These are phyloP conservation scores for Xylaria sp. DNA, from an alignment of 2,329 filamentous ascomycete genomes.

Conservation along the genomic window DNA sequence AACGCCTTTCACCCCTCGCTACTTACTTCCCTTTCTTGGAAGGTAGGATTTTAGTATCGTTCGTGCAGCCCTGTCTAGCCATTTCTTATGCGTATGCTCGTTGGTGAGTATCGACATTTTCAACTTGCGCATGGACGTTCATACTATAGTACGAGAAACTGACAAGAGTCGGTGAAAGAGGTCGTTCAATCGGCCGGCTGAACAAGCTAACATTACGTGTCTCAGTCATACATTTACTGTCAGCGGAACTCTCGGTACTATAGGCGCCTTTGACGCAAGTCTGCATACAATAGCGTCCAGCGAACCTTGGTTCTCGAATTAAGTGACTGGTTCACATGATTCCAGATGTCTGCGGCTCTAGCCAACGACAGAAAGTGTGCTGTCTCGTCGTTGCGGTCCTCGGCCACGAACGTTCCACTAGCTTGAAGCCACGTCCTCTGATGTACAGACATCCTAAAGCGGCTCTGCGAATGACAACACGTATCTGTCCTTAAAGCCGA, in stretches of 20 bases:
- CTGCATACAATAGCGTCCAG: not conserved
- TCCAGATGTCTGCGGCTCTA: conserved; percentile 19
- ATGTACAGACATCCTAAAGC: conserved; percentile 9
- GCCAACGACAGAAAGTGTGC: conserved; percentile 17
- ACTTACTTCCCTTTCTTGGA: conserved; percentile 24
- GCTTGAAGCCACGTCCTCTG: conserved; percentile 23
- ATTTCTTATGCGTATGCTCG: not conserved
- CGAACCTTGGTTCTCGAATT: not conserved
- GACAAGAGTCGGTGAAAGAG: conserved; percentile 18
- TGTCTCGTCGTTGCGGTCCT: conserved; percentile 2
- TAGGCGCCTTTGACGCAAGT: conserved; percentile 6
- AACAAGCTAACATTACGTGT: not conserved
- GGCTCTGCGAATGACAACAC: not conserved
- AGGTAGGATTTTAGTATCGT: conserved; percentile 25
- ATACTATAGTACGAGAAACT: conserved; percentile 4
- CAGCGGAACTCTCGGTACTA: not conserved
- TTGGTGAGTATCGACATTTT: conserved; percentile 4
- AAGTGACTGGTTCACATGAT: conserved; percentile 33
- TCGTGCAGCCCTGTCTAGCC: not conserved
- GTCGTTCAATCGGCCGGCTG: conserved; percentile 28
- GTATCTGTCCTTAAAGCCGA: conserved; percentile 1
- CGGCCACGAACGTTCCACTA: conserved; percentile 5
- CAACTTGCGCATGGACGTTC: not conserved
- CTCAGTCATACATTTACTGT: not conserved
- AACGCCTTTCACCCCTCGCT: not conserved